A percentile compares a stretch with the other conserved stretches of the same genome.
Conservation (phyloP, 2,329 filamentous ascomycete genomes). For the Claviceps sorghi region DNA sequence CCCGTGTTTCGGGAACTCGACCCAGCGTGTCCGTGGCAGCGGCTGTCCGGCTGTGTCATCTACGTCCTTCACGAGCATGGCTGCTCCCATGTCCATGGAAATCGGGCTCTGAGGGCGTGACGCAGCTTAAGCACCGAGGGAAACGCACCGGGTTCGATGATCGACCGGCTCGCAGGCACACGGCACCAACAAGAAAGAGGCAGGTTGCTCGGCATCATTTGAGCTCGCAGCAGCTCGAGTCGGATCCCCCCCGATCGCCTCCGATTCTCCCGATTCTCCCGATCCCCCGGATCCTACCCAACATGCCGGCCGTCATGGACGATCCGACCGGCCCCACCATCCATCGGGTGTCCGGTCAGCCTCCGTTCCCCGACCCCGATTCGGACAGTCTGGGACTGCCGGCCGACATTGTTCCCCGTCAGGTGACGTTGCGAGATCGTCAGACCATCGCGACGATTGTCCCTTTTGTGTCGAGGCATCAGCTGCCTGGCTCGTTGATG, state of each 20-base stretch:
- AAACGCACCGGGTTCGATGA: not conserved
- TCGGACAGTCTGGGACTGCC: constrained; percentile 50
- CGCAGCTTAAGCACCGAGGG: not conserved
- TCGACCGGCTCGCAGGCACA: not conserved
- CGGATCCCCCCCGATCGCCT: not conserved
- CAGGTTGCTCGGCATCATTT: not conserved
- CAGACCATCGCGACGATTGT: constrained; percentile 73
- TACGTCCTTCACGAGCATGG: not conserved
- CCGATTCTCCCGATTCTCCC: not conserved
- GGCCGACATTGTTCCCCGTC: constrained; percentile 52
- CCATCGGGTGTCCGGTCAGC: constrained; percentile 51
- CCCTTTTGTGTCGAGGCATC: constrained; percentile 61
- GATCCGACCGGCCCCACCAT: constrained; percentile 59
- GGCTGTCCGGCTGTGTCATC: not conserved
- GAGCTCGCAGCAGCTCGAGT: not conserved
- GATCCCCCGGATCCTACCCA: not conserved
- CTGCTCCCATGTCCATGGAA: not conserved
- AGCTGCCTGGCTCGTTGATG: constrained; percentile 63
- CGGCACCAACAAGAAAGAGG: not conserved
- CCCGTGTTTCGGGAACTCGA: too few species aligned
- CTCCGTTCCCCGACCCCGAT: constrained; percentile 52
- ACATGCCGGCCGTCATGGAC: constrained; percentile 63
- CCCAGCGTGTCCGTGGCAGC: not conserved
- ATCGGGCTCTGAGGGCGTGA: not conserved
- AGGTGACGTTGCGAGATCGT: constrained; percentile 70